Percentiles rank a stretch among this genome's conserved stretches.
These are phyloP conservation scores for Clausena lansium DNA, from an alignment of 345 rosid species.

Conservation along the genomic window DNA sequence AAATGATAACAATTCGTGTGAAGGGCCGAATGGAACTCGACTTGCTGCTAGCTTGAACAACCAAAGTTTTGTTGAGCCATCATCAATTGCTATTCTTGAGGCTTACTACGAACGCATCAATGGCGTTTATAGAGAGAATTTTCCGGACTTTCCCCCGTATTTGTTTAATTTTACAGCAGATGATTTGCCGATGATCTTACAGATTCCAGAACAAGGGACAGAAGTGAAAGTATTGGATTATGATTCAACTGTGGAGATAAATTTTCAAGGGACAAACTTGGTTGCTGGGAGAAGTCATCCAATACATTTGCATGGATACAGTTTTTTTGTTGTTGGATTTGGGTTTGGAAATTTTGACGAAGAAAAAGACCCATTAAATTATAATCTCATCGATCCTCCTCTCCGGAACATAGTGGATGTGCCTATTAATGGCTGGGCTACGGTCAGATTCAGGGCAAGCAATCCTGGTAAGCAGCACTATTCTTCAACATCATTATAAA, in stretches of 20 bases:
- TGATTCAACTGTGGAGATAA: constrained; percentile 35
- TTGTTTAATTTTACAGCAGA: constrained; percentile 25
- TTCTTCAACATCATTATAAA: not conserved
- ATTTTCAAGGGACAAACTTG: constrained; percentile 45
- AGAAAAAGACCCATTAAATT: constrained; percentile 19
- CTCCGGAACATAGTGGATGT: constrained; percentile 24
- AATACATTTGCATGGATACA: constrained; percentile 51
- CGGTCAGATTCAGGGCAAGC: constrained; percentile 31
- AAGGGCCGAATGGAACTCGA: constrained; percentile 17
- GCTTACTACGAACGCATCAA: constrained; percentile 31
- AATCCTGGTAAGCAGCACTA: constrained; percentile 27
- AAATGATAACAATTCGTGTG: constrained; percentile 17
- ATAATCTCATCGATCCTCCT: constrained; percentile 35
- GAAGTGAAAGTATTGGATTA: constrained; percentile 26
- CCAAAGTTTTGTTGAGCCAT: constrained; percentile 24
- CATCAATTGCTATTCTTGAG: constrained; percentile 15
- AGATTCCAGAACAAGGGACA: constrained; percentile 18
- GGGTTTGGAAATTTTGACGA: constrained; percentile 41
- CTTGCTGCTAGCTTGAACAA: constrained; percentile 41
- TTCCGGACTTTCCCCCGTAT: constrained; percentile 24
- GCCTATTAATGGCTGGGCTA: constrained; percentile 35
- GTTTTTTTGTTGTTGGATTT: constrained; percentile 47
- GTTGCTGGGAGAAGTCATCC: constrained; percentile 37
- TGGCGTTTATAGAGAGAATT: constrained; percentile 18
- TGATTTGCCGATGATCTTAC: constrained; percentile 7